Conservation (phyloP, 73 alveolate genomes). For the Uronychia setigera region DNA sequence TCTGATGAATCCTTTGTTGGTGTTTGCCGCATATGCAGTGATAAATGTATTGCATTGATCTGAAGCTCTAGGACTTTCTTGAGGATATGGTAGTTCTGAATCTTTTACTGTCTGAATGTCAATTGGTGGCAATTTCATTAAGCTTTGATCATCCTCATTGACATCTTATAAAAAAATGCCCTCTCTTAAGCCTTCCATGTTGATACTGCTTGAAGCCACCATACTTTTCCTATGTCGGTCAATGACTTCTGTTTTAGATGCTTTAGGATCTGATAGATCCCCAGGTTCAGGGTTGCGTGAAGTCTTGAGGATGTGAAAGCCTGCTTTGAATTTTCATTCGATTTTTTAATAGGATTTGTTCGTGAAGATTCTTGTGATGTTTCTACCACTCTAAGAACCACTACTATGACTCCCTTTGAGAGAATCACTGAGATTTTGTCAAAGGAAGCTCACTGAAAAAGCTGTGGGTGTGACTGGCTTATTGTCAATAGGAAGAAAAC, state of each 20-base stretch:
- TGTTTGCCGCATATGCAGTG: slow-evolving; percentile 58
- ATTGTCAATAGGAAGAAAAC: no score
- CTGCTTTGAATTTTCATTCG: no score
- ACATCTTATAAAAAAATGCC: not conserved
- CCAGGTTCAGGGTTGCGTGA: no score
- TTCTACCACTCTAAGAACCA: not conserved
- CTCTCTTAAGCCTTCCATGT: no score
- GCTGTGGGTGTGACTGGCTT: not conserved
- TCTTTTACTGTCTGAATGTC: not conserved
- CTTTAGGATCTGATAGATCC: not conserved
- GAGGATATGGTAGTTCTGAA: not conserved
- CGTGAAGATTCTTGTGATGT: not conserved
- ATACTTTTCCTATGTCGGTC: not conserved
- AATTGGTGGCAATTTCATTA: not conserved
- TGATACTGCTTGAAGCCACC: no score
- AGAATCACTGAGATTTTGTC: not conserved
- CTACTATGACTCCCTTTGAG: not conserved
- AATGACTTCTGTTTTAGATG: not conserved
- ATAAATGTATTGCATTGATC: slow-evolving; percentile 18
- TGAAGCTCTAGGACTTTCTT: not conserved
- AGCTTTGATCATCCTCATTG: not conserved
- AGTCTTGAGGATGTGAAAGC: no score
- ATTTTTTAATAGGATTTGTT: no score
- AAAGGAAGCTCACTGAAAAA: not conserved
- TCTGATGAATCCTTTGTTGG: slow-evolving; percentile 35